Base-by-base conservation (phyloP, 345 rosid species). In the Eucalyptus polyanthemos region DNA sequence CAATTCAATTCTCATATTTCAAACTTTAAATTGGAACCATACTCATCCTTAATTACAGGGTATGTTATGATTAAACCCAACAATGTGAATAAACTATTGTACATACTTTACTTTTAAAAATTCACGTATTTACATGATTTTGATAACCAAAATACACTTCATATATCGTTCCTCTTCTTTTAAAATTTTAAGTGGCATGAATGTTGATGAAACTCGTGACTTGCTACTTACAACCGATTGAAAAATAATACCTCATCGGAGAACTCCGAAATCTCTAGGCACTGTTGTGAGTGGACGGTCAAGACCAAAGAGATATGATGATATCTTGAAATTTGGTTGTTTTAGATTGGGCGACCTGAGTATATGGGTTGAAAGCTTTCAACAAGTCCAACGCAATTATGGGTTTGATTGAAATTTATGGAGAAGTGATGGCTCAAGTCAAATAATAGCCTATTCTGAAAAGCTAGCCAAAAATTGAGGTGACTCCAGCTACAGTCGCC, bases 1-100 rank as follows among this genome's bases (percentile, higher is more conserved):
- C 1, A 1, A 21, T 53, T 53, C 0, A 0, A 53, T 53, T 53
- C 0, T 19, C 2, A 1, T 1, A 53, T 53, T 53, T 53, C 56
- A 53, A 53, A 53, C 4, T 53, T 53, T 53, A 53, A 17, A 53
- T 0, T 53, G 9, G 10, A 53, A 53, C 0, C 9, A 53, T 8
- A 53, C 0, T 19, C 10, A 19, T 0, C 22, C 24, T 19, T 53
- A 53, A 53, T 53, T 53, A 3, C 9, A 44, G 1, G 45, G 45
- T 31, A 34, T 4, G 4, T 17, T 34, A 42, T 34, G 81, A 19
- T 72, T 72, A 11, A 19, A 19, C 44, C 80, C 81, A 10, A 0
- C 13, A 2, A 6, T 42, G 81, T 37, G 81, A 37, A 72, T 37
- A 37, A 21, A 11, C 27, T 76, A 10, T 1, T 11, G 15, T 21